Evolutionary conservation across 176 grass and related monocot species (phyloP), one percentile per base, ranked within the genome.

Genomic region (Juncus effusus): DNA sequence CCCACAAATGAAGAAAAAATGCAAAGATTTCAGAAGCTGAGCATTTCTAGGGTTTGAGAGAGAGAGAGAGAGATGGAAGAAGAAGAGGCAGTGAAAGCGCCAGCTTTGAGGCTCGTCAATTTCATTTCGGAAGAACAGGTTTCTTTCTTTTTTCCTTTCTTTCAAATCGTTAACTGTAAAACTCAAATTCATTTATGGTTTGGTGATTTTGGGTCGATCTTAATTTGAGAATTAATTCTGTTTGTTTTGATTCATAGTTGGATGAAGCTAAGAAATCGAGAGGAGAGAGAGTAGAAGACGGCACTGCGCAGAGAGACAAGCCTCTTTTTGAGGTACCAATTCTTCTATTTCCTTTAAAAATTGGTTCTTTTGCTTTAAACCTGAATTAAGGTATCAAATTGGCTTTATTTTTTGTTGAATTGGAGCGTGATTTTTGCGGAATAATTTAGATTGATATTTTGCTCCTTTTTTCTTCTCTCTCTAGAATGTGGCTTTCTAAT

Each of bases 81-180:
- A n/a, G 91, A 80, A 62, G 79, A 76, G 74, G 13, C 58, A 14
- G 69, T 76, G 28, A 61, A 68, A 12, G 52, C 76, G 15, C 49
- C 83, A 49, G 58, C 82, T 13, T 77, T 93, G 51, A 81, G 85
- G 64, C 94, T 99, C 47, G 82, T 99, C 59, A 99, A 84, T 79
- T 99, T 99, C 78, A 80, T 99, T 53, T 93, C 94, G 14, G 85
- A 93, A 71, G 88, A 90, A 13, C 85, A 99, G 94, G 94, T 85
- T 65, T 73, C n/a, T 15, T 39, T 56, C 13, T 37, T 19, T 51
- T 19, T 62, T 3, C 60, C 19, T 52, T 45, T 28, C 15, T 36
- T 62, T 67, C 55, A 15, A 60, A 62, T 74, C 62, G 19, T 35
- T 65, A 83, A 49, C 56, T 56, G 61, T 69, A 56, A 47, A 61